These are phyloP conservation scores for Blastobotrys chiropterorum DNA, from an alignment of 805 yeast species.

Conservation along the genomic window DNA sequence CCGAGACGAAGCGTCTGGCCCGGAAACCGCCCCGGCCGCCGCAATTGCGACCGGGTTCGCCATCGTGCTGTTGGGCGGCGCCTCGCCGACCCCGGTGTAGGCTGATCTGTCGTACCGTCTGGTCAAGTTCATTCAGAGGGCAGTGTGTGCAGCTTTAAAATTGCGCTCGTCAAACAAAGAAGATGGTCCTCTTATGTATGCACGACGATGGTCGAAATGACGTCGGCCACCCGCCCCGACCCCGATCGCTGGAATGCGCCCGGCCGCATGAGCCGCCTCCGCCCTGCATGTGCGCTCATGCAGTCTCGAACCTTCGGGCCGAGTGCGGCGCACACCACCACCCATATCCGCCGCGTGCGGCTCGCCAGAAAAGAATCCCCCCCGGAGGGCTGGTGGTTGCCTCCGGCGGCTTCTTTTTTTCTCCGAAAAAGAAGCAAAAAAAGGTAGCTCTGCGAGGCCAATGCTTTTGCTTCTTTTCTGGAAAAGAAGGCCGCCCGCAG, in stretches of 20 bases:
- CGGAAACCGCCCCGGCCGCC: conserved; percentile 43
- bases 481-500: too few relatives aligned
- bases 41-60: conserved; percentile 49
- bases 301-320: too few relatives aligned
- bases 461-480: too few relatives aligned
- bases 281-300: too few relatives aligned
- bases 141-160: background rate
- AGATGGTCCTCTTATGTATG: background rate
- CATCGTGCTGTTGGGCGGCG: conserved; percentile 18
- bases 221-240: background rate
- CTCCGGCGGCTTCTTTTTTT: too few relatives aligned
- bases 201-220: background rate
- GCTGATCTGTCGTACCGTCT: conserved; percentile 8
- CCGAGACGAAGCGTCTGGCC: conserved; percentile 16
- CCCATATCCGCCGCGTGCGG: too few relatives aligned
- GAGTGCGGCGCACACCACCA: too few relatives aligned
- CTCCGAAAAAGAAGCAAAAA: too few relatives aligned
- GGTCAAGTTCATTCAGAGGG: background rate
- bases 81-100: conserved; percentile 29
- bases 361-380: too few relatives aligned
- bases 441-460: too few relatives aligned
- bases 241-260: background rate
- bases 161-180: background rate
- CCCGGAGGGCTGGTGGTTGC: too few relatives aligned
- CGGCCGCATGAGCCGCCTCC: too few relatives aligned